Evolutionary conservation across 2,329 filamentous ascomycete species (phyloP).

Genomic region (Ceratocystis albifundus): DNA sequence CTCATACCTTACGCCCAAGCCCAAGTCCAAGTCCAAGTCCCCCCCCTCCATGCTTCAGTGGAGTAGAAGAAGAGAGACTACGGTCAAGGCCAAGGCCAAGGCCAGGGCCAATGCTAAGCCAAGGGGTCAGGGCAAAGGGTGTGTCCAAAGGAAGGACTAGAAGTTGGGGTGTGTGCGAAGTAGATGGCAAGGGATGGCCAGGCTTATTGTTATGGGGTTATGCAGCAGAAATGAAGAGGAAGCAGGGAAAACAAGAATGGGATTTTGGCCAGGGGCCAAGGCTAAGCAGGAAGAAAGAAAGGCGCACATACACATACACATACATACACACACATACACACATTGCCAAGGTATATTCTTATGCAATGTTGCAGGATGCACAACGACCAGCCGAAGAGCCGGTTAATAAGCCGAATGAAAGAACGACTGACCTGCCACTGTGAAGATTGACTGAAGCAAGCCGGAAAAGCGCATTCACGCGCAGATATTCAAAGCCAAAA

Average conservation of each 20-base stretch:
- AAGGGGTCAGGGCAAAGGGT: not conserved
- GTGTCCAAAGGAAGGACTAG: not conserved
- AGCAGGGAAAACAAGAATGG: not conserved
- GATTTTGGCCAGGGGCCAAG: not conserved
- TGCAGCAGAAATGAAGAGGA: constrained; percentile 1
- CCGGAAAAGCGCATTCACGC: too few species aligned
- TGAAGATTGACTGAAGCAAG: too few species aligned
- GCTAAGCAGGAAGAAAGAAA: not conserved
- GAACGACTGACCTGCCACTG: too few species aligned
- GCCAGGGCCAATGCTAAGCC: not conserved
- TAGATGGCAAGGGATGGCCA: too few species aligned
- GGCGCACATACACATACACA: not conserved
- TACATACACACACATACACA: too few species aligned
- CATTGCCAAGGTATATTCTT: not conserved
- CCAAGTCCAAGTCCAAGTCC: not conserved
- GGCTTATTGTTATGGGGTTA: too few species aligned
- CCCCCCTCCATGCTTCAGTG: not conserved
- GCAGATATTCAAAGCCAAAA: too few species aligned
- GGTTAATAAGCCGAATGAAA: too few species aligned
- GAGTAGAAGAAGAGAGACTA: not conserved
- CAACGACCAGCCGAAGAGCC: too few species aligned
- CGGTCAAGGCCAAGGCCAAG: constrained; percentile 1
- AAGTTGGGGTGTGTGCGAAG: too few species aligned
- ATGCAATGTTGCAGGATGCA: not conserved
- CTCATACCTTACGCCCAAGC: not conserved